These are phyloP conservation scores for Microcyclospora tardicrescens DNA, from an alignment of 2,329 filamentous ascomycete genomes.

Conservation along the genomic window DNA sequence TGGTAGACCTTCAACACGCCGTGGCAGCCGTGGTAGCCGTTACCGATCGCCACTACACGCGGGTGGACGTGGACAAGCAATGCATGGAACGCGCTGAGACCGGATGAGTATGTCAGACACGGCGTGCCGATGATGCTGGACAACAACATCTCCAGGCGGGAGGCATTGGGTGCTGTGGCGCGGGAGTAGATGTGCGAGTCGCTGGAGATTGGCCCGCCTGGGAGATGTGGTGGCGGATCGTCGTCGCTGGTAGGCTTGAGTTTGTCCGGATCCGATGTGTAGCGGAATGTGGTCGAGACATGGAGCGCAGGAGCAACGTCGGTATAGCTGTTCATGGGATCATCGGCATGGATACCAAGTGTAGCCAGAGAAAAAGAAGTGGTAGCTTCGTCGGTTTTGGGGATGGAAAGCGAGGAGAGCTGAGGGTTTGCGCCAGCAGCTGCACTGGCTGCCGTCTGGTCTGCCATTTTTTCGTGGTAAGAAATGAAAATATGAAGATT, in stretches of 20 bases:
- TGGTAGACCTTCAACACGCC: constrained; percentile 63
- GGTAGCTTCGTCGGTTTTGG: constrained; percentile 5
- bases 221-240: constrained; percentile 2
- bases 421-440: no score
- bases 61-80: constrained; percentile 76
- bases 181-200: constrained; percentile 77
- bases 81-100: constrained; percentile 79
- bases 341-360: constrained; percentile 22
- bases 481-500: no score
- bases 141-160: constrained; percentile 74
- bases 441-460: no score
- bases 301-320: constrained; percentile 85
- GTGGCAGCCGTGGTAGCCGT: constrained; percentile 88
- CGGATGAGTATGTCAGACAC: constrained; percentile 66
- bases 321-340: constrained; percentile 26
- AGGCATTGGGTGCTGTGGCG: constrained; percentile 61
- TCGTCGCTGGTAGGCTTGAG: constrained; percentile 30
- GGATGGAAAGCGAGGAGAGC: constrained; percentile 2
- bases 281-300: constrained; percentile 83
- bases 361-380: constrained; percentile 18
- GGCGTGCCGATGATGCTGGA: constrained; percentile 58
- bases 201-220: constrained; percentile 29
- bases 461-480: no score
- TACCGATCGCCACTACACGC: constrained; percentile 65
- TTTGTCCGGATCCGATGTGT: constrained; percentile 54